These are phyloP conservation scores for Mycena metata DNA, from an alignment of 768 basidiomycete genomes.

Conservation along the genomic window DNA sequence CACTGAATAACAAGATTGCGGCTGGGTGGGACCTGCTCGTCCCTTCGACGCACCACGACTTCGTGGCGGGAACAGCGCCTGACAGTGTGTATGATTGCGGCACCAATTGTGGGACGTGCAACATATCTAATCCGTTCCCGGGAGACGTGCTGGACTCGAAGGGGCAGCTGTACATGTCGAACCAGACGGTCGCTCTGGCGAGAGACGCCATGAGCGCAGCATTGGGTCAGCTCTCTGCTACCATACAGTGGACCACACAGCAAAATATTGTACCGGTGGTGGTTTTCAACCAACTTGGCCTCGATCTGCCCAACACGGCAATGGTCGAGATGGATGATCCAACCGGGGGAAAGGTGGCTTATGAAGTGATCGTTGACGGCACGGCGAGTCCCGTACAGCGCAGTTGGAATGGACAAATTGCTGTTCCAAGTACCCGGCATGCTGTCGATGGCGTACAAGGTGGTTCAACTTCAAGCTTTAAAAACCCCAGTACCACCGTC, in stretches of 20 bases:
- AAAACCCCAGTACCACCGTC: background rate
- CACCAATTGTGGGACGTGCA: background rate
- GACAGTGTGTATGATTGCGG: constrained; percentile 4
- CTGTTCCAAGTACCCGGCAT: constrained; percentile 24
- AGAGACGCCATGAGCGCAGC: constrained; percentile 17
- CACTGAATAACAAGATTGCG: constrained; percentile 3
- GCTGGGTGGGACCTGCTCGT: constrained; percentile 15
- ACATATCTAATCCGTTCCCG: constrained; percentile 2
- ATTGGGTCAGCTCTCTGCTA: constrained; percentile 11
- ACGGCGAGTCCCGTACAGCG: constrained; percentile 6
- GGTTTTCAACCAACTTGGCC: constrained; percentile 26
- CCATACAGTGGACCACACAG: constrained; percentile 5
- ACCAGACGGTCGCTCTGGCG: constrained; percentile 17
- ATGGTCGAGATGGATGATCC: constrained; percentile 25
- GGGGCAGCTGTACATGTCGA: constrained; percentile 19
- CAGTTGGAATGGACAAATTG: constrained; percentile 17
- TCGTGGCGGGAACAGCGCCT: constrained; percentile 13
- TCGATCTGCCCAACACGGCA: constrained; percentile 16
- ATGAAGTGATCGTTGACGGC: constrained; percentile 14
- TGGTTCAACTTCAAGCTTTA: constrained; percentile 12
- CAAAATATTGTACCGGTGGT: constrained; percentile 19
- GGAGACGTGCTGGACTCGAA: constrained; percentile 14
- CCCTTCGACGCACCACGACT: constrained; percentile 22
- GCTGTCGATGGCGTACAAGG: constrained; percentile 16
- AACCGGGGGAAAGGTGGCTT: constrained; percentile 4